Percentiles rank a stretch among this genome's conserved stretches.
These are phyloP conservation scores for Sedum album DNA, from an alignment of 164 flowering plant genomes.

Conservation along the genomic window DNA sequence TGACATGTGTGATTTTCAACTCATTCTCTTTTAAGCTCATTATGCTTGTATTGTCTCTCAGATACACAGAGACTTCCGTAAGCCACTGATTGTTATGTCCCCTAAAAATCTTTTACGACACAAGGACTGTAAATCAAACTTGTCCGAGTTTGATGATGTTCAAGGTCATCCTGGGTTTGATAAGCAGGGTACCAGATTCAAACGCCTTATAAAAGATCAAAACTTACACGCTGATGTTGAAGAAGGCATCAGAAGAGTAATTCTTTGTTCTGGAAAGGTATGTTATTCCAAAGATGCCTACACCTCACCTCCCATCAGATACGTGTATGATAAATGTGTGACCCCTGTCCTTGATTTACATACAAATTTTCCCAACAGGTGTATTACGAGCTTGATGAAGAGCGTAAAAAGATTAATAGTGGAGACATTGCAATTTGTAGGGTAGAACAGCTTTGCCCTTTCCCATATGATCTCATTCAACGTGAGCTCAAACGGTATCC, in stretches of 20 bases:
- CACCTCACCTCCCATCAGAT: neutral
- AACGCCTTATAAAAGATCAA: constrained; percentile 71
- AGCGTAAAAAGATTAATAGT: constrained; percentile 46
- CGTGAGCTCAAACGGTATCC: constrained; percentile 90
- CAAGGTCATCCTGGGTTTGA: constrained; percentile 93
- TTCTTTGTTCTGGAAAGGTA: constrained; percentile 94
- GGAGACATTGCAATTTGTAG: constrained; percentile 84
- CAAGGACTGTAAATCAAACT: constrained; percentile 60
- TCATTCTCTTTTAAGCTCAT: neutral
- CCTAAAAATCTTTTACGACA: constrained; percentile 92
- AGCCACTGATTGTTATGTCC: constrained; percentile 84
- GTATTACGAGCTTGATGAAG: constrained; percentile 88
- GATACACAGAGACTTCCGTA: constrained; percentile 93
- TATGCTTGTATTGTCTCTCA: constrained; percentile 14
- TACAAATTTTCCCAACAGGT: constrained; percentile 32
- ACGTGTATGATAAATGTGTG: neutral
- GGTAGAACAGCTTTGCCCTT: constrained; percentile 94
- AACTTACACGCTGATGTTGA: constrained; percentile 75
- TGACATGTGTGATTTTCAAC: neutral
- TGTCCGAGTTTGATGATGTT: constrained; percentile 81
- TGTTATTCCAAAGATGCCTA: neutral
- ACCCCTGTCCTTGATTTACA: neutral
- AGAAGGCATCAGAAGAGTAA: constrained; percentile 77
- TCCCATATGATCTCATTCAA: constrained; percentile 88
- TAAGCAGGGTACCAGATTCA: constrained; percentile 92